Conservation (phyloP, 2,329 filamentous ascomycete genomes). For the Tympanopsis confertula region DNA sequence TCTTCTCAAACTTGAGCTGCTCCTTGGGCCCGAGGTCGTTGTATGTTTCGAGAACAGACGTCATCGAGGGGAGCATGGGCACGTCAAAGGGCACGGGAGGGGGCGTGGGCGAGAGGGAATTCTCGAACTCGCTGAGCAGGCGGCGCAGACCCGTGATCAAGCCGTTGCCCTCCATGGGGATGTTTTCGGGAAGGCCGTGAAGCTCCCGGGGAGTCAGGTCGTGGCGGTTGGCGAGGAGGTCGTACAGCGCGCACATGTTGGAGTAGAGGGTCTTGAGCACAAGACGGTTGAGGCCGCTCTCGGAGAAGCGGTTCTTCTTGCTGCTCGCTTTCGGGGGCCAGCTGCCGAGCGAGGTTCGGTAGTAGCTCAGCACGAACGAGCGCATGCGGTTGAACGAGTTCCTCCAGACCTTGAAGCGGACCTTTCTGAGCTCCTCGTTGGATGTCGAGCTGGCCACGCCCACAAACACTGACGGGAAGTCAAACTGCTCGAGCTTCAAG, state of each 20-base stretch:
- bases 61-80: conserved; percentile 64
- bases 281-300: conserved; percentile 73
- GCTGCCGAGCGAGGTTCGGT: conserved; percentile 45
- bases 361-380: conserved; percentile 59
- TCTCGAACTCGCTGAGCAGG: conserved; percentile 78
- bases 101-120: conserved; percentile 76
- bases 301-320: conserved; percentile 83
- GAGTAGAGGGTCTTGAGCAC: conserved; percentile 74
- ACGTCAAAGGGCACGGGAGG: conserved; percentile 86
- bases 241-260: conserved; percentile 79
- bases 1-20: conserved; percentile 60
- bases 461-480: conserved; percentile 81
- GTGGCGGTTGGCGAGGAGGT: conserved; percentile 72
- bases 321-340: conserved; percentile 88
- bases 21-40: conserved; percentile 58
- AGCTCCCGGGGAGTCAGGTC: conserved; percentile 68
- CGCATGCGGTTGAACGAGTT: conserved; percentile 64
- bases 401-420: conserved; percentile 79
- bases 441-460: conserved; percentile 79
- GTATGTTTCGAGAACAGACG: conserved; percentile 52
- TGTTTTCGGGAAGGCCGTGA: conserved; percentile 49
- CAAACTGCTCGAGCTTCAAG: conserved; percentile 66
- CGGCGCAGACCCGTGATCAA: conserved; percentile 62
- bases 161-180: conserved; percentile 40
- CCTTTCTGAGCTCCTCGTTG: conserved; percentile 60